Evolutionary conservation across 2,329 filamentous ascomycete genomes (phyloP).

Genomic region (Fusarium falciforme): DNA sequence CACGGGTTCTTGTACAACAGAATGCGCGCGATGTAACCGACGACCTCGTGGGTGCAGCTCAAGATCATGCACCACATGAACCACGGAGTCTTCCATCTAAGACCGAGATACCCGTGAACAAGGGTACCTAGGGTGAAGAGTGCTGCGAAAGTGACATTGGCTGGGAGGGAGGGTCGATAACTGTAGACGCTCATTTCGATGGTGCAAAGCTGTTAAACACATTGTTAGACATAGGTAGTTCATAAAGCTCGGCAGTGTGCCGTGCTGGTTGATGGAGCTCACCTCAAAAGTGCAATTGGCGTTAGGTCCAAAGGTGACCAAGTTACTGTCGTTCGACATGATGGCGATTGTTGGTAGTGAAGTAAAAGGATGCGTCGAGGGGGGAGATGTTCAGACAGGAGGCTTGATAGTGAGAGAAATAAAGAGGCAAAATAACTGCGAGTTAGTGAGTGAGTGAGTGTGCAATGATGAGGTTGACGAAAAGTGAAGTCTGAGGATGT

Average conservation of each 20-base stretch:
- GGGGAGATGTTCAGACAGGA: background rate
- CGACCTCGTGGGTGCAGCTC: conserved; percentile 64
- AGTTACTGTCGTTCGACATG: background rate
- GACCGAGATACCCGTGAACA: conserved; percentile 51
- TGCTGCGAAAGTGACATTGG: conserved; percentile 53
- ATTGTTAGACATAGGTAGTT: background rate
- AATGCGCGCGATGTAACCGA: conserved; percentile 69
- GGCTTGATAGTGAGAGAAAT: background rate
- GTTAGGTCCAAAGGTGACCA: conserved; percentile 25
- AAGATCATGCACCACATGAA: conserved; percentile 59
- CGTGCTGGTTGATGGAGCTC: background rate
- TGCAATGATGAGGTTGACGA: background rate
- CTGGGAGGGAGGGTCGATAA: conserved; percentile 55
- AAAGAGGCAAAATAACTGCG: background rate
- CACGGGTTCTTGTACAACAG: conserved; percentile 66
- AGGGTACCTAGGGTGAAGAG: conserved; percentile 58
- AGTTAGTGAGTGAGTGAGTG: background rate
- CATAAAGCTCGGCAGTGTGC: background rate
- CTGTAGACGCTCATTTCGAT: conserved; percentile 54
- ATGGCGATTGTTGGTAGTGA: background rate
- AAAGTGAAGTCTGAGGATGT: background rate
- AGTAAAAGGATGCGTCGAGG: background rate
- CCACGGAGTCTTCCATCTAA: conserved; percentile 52
- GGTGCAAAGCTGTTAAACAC: conserved; percentile 11
- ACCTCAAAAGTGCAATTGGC: conserved; percentile 34